These are phyloP conservation scores for Citrus medica DNA, from an alignment of 345 rosid species.

Conservation along the genomic window DNA sequence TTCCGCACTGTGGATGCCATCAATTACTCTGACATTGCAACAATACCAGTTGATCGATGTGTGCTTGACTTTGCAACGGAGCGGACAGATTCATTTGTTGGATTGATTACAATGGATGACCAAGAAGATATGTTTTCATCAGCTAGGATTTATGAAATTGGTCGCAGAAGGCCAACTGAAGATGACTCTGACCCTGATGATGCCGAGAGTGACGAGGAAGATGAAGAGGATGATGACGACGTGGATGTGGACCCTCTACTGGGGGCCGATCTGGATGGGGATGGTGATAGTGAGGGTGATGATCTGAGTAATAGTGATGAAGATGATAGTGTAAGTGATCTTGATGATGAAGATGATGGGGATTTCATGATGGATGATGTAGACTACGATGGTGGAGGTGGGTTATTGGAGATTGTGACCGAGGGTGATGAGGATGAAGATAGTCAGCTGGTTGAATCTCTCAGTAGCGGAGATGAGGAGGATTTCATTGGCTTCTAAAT, in stretches of 20 bases:
- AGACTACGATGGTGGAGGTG: slow-evolving; percentile 54
- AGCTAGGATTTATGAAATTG: slow-evolving; percentile 90
- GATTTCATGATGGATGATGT: slow-evolving; percentile 54
- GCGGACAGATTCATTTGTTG: slow-evolving; percentile 85
- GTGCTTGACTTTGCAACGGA: slow-evolving; percentile 97
- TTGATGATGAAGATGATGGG: slow-evolving; percentile 56
- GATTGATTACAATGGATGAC: slow-evolving; percentile 92
- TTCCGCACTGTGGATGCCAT: slow-evolving; percentile 91
- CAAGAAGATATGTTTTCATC: slow-evolving; percentile 92
- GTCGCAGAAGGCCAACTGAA: slow-evolving; percentile 86
- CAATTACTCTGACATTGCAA: slow-evolving; percentile 92
- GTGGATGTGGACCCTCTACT: slow-evolving; percentile 66
- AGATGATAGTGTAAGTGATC: slow-evolving; percentile 61
- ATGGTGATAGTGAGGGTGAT: slow-evolving; percentile 76
- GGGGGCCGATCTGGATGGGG: slow-evolving; percentile 62
- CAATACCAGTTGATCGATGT: slow-evolving; percentile 86
- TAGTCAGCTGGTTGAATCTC: slow-evolving; percentile 61
- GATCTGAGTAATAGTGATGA: slow-evolving; percentile 56
- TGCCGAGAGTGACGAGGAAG: slow-evolving; percentile 87
- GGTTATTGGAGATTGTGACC: slow-evolving; percentile 54
- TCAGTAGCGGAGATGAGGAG: slow-evolving; percentile 81
- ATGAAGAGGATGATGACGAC: slow-evolving; percentile 86
- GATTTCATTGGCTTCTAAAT: slow-evolving; percentile 40
- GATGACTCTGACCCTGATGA: slow-evolving; percentile 98
- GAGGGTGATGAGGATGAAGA: slow-evolving; percentile 69